These are phyloP conservation scores for Pisolithus microcarpus DNA, from an alignment of 768 basidiomycete genomes.

Conservation along the genomic window DNA sequence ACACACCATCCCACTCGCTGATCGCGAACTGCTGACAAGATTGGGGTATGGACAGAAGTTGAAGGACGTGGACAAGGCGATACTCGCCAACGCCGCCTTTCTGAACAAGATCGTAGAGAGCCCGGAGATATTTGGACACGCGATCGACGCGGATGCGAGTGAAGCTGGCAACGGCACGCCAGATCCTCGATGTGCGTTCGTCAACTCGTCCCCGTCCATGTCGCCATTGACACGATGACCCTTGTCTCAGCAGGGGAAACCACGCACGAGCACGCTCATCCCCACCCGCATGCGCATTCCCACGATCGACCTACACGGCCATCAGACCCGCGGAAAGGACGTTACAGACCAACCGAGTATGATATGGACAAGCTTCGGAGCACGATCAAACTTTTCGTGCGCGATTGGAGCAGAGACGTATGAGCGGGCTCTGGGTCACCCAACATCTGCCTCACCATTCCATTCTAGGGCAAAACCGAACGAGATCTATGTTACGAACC, in stretches of 20 bases:
- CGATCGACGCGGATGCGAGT: conserved; percentile 20
- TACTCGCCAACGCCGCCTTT: conserved; percentile 74
- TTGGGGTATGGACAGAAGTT: conserved; percentile 78
- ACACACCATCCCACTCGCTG: conserved; percentile 57
- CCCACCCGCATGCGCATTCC: conserved; percentile 25
- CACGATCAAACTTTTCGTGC: conserved; percentile 86
- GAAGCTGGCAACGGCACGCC: conserved; percentile 6
- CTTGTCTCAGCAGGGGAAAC: conserved; percentile 9
- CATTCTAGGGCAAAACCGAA: conserved; percentile 60
- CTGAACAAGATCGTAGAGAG: conserved; percentile 64
- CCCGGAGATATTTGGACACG: conserved; percentile 75
- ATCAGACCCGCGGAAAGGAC: conserved; percentile 14
- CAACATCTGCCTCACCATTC: neutral
- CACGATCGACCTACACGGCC: conserved; percentile 11
- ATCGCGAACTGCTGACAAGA: conserved; percentile 58
- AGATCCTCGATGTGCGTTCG: conserved; percentile 15
- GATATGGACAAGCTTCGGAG: conserved; percentile 90
- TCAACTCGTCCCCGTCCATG: conserved; percentile 14
- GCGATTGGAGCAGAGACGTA: conserved; percentile 89
- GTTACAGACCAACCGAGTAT: conserved; percentile 52
- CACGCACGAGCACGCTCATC: conserved; percentile 29
- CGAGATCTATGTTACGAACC: conserved; percentile 76
- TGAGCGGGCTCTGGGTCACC: conserved; percentile 4
- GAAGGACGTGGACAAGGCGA: conserved; percentile 72
- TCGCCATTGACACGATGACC: neutral